Base-by-base conservation (phyloP, 2,329 filamentous ascomycete species). In the Curvularia sp. region DNA sequence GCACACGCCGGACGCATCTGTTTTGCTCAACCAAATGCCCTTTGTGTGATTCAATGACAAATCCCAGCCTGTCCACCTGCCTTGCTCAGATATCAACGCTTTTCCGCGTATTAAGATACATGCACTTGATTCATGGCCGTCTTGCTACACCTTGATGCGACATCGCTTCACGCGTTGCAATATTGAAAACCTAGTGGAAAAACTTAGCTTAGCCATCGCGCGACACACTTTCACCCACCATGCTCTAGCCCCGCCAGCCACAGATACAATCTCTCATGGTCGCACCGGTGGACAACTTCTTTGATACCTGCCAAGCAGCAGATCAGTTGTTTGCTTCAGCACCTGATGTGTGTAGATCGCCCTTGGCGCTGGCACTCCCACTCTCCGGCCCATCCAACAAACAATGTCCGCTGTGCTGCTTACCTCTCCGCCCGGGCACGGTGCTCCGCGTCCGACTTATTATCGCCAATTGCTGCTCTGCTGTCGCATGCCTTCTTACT, bases 21-120 rank as follows among this genome's bases (percentile, higher is more conserved):
- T 34, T 50, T 59, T 42, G 51, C 43, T 58, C 21, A 47, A 51
- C 19, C 54, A 59, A 34, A 39, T 59, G 36, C 60, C 64, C 45
- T 67, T 66, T 59, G 64, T 68, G 19, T 55, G 56, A 39, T 58
- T 68, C 34, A 48, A 61, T 39, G 47, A 57, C 49, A 50, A 63
- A 55, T 54, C 66, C 43, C 65, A 59, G 45, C 61, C 53, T 54
- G 43, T 66, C 13, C 58, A 49, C 32, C 51, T 68, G 15, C 61
- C 60, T n/a, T 63, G 50, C 19, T 28, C 64, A 28, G 45, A 46
- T 41, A 55, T 66, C 53, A 47, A 69, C 49, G 34, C 52, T 41
- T 36, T 51, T 36, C 27, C 15, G 25, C 36, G 19, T 59, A 53
- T 45, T 23, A 65, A n/a, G 46, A 68, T 19, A 55, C 55, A 10